phyloP scores from a whole-genome alignment of 495 filamentous ascomycete genomes.

The Aspergillus diversus region DNA sequence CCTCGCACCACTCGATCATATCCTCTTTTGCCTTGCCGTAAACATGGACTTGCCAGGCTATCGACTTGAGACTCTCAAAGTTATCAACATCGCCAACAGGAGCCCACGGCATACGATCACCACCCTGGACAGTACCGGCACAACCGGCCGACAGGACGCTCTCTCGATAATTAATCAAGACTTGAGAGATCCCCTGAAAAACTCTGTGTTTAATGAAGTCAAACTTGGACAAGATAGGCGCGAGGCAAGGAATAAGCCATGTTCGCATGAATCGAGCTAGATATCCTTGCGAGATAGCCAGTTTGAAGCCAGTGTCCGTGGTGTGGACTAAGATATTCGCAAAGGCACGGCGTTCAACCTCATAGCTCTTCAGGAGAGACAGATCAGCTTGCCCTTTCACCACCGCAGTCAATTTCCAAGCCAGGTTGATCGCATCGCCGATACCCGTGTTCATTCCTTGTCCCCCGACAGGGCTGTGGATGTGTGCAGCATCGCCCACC shows the following conservation, averaged over 20 bases:
- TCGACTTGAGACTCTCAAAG: slow-evolving; percentile 31
- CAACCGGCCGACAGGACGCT: slow-evolving; percentile 24
- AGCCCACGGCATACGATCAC: slow-evolving; percentile 43
- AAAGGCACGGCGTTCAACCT: slow-evolving; percentile 50
- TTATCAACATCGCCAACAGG: slow-evolving; percentile 34
- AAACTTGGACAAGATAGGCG: slow-evolving; percentile 30
- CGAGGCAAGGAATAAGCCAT: slow-evolving; percentile 37
- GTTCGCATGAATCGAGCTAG: slow-evolving; percentile 32
- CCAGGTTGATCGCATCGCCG: slow-evolving; percentile 60
- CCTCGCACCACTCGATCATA: slow-evolving; percentile 36
- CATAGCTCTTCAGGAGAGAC: slow-evolving; percentile 54
- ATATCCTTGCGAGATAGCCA: slow-evolving; percentile 26
- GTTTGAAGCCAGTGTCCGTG: slow-evolving; percentile 38
- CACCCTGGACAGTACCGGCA: slow-evolving; percentile 31
- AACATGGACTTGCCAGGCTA: slow-evolving; percentile 43
- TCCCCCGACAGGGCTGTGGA: slow-evolving; percentile 58
- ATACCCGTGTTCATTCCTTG: slow-evolving; percentile 67
- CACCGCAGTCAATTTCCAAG: slow-evolving; percentile 57
- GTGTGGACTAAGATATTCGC: slow-evolving; percentile 34
- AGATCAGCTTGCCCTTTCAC: slow-evolving; percentile 46
- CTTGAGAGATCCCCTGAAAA: slow-evolving; percentile 37
- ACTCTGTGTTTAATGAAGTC: slow-evolving; percentile 21
- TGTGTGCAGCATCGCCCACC: slow-evolving; percentile 56
- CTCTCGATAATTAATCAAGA: slow-evolving; percentile 35
- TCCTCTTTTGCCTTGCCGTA: slow-evolving; percentile 28